Conservation (phyloP, 1,139 yeast genomes). For the Meyerozyma elateridarum region DNA sequence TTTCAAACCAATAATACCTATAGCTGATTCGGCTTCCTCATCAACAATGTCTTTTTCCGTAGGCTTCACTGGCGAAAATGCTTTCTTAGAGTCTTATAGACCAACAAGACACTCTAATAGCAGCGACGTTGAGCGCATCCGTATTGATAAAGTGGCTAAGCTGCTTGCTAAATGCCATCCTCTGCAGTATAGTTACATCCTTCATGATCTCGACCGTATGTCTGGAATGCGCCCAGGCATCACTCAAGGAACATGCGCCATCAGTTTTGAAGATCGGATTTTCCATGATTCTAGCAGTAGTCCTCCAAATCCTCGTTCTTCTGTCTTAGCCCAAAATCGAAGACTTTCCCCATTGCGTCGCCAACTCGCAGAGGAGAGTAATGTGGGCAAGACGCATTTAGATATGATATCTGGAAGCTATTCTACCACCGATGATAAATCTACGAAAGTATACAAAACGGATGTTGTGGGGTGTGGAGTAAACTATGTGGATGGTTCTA, state of each 20-base stretch:
- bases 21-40: slow-evolving; percentile 1
- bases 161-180: not conserved
- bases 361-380: slow-evolving; percentile 23
- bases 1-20: slow-evolving; percentile 1
- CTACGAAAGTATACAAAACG: slow-evolving; percentile 7
- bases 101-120: not conserved
- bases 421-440: not conserved
- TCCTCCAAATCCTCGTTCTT: slow-evolving; percentile 20
- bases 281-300: slow-evolving; percentile 39
- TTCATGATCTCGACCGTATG: not conserved
- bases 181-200: not conserved
- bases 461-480: slow-evolving; percentile 86
- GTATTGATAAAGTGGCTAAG: not conserved
- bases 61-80: not conserved
- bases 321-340: slow-evolving; percentile 35
- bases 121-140: not conserved
- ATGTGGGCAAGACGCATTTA: slow-evolving; percentile 22
- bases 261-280: slow-evolving; percentile 38
- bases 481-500: slow-evolving; percentile 56
- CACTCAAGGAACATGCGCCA: slow-evolving; percentile 39
- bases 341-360: slow-evolving; percentile 31
- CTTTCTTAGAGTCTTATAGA: slow-evolving; percentile 1
- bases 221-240: slow-evolving; percentile 29
- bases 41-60: slow-evolving; percentile 2
- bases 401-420: slow-evolving; percentile 1